Evolutionary conservation across 306 rosid species (phyloP), one percentile per base, ranked within the genome.

Genomic region (Pyrus pyrifolia): DNA sequence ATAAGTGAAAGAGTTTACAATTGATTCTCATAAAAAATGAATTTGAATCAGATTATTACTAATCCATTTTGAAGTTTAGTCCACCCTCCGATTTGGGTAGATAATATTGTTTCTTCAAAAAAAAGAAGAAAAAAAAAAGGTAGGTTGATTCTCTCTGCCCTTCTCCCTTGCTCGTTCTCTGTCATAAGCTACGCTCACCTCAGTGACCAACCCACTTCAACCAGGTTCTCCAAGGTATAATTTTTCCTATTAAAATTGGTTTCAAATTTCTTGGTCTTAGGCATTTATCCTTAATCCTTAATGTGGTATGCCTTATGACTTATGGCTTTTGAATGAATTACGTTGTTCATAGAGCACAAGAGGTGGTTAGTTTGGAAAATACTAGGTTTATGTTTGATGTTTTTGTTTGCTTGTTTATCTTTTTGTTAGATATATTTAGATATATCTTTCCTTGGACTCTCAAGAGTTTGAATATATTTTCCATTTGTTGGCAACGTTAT

Each of bases 11-110:
- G 38, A 0, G 8, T 33, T 33, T 33, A 35, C 2, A 0, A 6
- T 35, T 6, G 2, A 35, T 35, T 6, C 0, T 6, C 0, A 0
- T 35, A 0, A 35, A 35, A 35, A 0, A 1, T 0, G 0, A 35
- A 35, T 7, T 35, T 35, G 0, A 35, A 35, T 35, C 40, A 35
- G 8, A 35, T 35, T 35, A 7, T 6, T 35, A 0, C 9, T 35
- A 35, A 0, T 1, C 0, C 0, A 6, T 6, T 35, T 35, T 6
- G 9, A 35, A 6, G 2, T 7, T 35, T 6, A 35, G 0, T 33
- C 8, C 0, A 33, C 8, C 40, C 2, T 35, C 0, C 2, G 0
- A 35, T 0, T 2, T 0, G 0, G 1, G 0, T 1, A 7, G 0
- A 35, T 6, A 35, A 35, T 35, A 35, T 6, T 1, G 9, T 35